A percentile compares a stretch with the other conserved stretches of the same genome.
These are phyloP conservation scores for Mycena crocata DNA, from an alignment of 768 basidiomycete genomes.

Conservation along the genomic window DNA sequence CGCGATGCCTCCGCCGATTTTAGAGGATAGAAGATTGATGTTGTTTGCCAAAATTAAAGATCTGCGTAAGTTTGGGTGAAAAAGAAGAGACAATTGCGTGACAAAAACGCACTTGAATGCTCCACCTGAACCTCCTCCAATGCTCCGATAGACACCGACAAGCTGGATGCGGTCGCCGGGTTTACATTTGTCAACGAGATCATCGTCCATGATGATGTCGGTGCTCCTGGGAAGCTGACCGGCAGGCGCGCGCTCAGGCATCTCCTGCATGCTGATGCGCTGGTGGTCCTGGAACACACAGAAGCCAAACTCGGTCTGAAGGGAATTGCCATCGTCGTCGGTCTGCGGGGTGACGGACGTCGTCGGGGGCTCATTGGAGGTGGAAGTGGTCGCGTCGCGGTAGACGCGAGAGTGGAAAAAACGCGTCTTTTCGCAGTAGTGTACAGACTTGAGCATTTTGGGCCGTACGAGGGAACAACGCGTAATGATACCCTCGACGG, in stretches of 20 bases:
- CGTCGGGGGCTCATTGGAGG: constrained; percentile 87
- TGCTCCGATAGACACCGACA: constrained; percentile 93
- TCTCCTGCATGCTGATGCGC: constrained; percentile 97
- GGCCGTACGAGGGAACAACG: constrained; percentile 97
- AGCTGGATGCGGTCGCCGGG: constrained; percentile 98
- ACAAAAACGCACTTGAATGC: constrained; percentile 86
- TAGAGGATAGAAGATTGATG: constrained; percentile 93
- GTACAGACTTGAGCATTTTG: constrained; percentile 97
- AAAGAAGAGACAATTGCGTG: constrained; percentile 12
- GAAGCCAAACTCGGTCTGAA: constrained; percentile 93
- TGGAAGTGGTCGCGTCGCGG: constrained; percentile 91
- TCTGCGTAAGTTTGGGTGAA: constrained; percentile 53
- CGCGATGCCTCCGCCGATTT: constrained; percentile 94
- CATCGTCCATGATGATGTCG: constrained; percentile 95
- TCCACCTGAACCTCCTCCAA: constrained; percentile 90
- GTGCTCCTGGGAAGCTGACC: constrained; percentile 97
- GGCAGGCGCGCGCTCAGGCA: constrained; percentile 98
- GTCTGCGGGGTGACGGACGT: constrained; percentile 89
- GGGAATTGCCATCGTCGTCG: constrained; percentile 87
- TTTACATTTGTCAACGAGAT: constrained; percentile 97
- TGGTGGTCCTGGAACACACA: constrained; percentile 97
- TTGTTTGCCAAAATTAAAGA: constrained; percentile 96
- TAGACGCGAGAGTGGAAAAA: constrained; percentile 91
- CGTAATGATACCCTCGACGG: constrained; percentile 97
- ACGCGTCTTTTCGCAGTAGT: constrained; percentile 91